Base-by-base conservation (phyloP, 108 stramenopile genomes). In the Pseudonitzschia multiseries region DNA sequence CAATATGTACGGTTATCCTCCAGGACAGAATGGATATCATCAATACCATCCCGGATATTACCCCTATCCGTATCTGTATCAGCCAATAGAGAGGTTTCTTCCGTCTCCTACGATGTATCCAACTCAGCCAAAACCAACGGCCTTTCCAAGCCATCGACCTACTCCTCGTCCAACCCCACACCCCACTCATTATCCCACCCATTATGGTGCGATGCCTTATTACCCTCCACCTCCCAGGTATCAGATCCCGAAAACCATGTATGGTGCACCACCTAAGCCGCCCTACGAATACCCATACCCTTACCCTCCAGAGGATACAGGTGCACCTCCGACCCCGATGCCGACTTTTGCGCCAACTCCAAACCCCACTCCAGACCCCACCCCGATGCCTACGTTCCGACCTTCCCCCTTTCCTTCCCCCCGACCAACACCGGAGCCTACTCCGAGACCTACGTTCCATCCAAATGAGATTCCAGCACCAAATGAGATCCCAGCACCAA, bases 91-190 rank as follows among this genome's bases (percentile, higher is more conserved):
- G 57, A 28, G 57, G 29, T 14, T 26, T 4, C 3, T 59, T 10
- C 57, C 57, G 12, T 22, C 57, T 59, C 57, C 57, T 27, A 59
- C 57, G 24, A 59, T 59, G 57, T 59, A 59, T 31, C 24, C 57
- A 27, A 59, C 57, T 15, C 20, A 22, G 24, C 17, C 24, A 26
- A 14, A 14, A 14, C 56, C 56, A 14, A 57, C 57, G 14, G 20
- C 24, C 57, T 57, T 20, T 27, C 57, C 57, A 59, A 59, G 22
- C 10, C 0, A 4, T 59, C 9, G 1, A 10, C 27, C 14, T n/a
- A 59, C 57, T 22, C 57, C 57, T 8, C 5, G 15, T 14, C 57
- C 57, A 28, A 59, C 57, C 0, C 24, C 21, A 9, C 24, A 9
- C 9, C 53, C 53, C 13, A 54, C 53, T 24, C 53, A 8, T 4